phyloP scores from a whole-genome alignment of 2,329 filamentous ascomycete species.

The Fusarium redolens region DNA sequence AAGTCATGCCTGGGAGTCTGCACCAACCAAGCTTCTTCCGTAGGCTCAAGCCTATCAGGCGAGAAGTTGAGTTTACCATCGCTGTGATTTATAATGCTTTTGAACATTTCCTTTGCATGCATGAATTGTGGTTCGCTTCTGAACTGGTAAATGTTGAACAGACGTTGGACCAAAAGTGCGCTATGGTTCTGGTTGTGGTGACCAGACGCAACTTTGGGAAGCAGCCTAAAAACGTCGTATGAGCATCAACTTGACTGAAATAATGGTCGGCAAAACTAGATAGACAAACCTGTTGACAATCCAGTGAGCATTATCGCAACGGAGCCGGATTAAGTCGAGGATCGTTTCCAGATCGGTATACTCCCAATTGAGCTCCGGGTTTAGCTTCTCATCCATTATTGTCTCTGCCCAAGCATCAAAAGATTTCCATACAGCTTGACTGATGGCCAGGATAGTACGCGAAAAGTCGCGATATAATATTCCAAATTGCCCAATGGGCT shows the following conservation, averaged over 20 bases:
- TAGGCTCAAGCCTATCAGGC: neutral
- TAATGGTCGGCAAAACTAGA: neutral
- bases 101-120: neutral
- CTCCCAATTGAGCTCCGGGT: neutral
- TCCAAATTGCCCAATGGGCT: too few species aligned
- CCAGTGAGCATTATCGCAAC: neutral
- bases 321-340: neutral
- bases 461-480: too few species aligned
- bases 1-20: neutral
- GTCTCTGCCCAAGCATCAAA: too few species aligned
- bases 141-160: neutral
- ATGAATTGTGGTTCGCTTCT: neutral
- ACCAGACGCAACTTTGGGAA: conserved; percentile 5
- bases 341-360: neutral
- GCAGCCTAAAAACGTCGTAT: neutral
- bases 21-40: neutral
- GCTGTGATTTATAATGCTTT: conserved; percentile 2
- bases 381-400: neutral
- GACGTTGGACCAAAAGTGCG: conserved; percentile 1
- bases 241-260: neutral
- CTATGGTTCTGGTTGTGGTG: neutral
- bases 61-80: conserved; percentile 3
- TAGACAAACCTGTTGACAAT: conserved; percentile 2
- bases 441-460: too few species aligned
- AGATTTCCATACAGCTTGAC: too few species aligned